Conservation (phyloP, 2,329 filamentous ascomycete species). For the Boeremia lycopersici region DNA sequence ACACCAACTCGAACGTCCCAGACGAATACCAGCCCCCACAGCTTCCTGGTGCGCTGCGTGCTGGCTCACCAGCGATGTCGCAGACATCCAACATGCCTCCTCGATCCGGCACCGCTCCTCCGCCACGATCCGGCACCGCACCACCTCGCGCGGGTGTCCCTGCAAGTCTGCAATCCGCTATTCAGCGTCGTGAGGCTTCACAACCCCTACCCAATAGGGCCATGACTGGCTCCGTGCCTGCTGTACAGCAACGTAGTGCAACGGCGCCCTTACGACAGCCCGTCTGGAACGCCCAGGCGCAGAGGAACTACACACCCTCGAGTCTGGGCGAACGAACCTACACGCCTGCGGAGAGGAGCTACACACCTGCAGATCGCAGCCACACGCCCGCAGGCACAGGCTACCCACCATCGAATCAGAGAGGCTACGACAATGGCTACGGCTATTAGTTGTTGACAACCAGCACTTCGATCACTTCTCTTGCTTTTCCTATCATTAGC, state of each 20-base stretch:
- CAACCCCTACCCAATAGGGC: constrained; percentile 39
- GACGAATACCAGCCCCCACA: constrained; percentile 35
- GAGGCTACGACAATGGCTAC: constrained; percentile 29
- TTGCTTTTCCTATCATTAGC: constrained; percentile 4
- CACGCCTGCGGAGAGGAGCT: constrained; percentile 11
- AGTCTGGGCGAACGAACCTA: constrained; percentile 9
- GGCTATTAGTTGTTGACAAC: constrained; percentile 12
- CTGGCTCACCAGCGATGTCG: constrained; percentile 37
- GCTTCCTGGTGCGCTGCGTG: constrained; percentile 31
- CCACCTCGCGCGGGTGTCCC: constrained; percentile 43
- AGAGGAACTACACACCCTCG: constrained; percentile 30
- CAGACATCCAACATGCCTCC: constrained; percentile 28
- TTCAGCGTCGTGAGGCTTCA: constrained; percentile 45
- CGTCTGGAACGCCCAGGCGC: constrained; percentile 28
- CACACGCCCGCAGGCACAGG: constrained; percentile 17
- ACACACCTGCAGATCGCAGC: constrained; percentile 12
- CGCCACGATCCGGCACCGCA: constrained; percentile 34
- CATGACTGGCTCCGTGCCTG: constrained; percentile 28
- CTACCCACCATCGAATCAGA: constrained; percentile 25
- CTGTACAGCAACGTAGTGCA: constrained; percentile 39
- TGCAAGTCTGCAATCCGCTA: constrained; percentile 42
- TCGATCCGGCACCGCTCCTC: constrained; percentile 26
- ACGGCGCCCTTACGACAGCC: constrained; percentile 43
- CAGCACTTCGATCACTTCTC: not conserved
- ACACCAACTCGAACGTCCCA: constrained; percentile 25